Conservation (phyloP, 2,329 filamentous ascomycete genomes). For the Lecanosticta acicola region DNA sequence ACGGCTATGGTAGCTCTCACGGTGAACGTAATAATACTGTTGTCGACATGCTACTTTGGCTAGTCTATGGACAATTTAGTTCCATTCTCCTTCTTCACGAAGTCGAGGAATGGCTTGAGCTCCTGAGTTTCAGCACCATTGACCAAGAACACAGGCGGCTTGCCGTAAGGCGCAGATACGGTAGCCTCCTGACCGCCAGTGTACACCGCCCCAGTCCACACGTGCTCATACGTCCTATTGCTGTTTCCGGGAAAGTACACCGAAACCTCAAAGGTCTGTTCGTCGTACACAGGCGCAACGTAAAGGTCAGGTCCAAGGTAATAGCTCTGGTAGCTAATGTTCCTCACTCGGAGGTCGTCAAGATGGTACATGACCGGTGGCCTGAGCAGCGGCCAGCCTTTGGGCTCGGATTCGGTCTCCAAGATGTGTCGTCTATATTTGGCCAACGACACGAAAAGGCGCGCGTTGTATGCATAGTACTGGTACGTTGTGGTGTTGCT, state of each 20-base stretch:
- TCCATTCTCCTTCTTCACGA: constrained; percentile 26
- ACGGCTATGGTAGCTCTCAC: too few relatives aligned
- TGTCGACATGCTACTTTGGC: too few relatives aligned
- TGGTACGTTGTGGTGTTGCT: constrained; percentile 32
- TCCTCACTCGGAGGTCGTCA: constrained; percentile 18
- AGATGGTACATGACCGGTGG: constrained; percentile 26
- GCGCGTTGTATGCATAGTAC: constrained; percentile 35
- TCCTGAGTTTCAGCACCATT: constrained; percentile 20
- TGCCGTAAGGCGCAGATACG: constrained; percentile 26
- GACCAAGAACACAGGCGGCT: constrained; percentile 28
- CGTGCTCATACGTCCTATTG: constrained; percentile 23
- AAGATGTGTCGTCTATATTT: constrained; percentile 31
- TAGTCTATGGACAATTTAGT: constrained; percentile 14
- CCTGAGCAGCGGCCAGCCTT: constrained; percentile 28
- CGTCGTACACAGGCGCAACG: constrained; percentile 28
- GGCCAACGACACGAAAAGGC: constrained; percentile 33
- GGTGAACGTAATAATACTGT: too few relatives aligned
- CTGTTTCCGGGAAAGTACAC: constrained; percentile 25
- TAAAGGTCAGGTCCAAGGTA: constrained; percentile 27
- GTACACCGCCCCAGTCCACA: constrained; percentile 25
- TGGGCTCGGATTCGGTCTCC: constrained; percentile 22
- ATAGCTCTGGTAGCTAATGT: constrained; percentile 28
- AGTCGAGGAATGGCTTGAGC: constrained; percentile 25
- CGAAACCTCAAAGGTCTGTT: constrained; percentile 17
- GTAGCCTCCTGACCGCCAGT: constrained; percentile 21